Conservation (phyloP, 176 grass and related monocot species). For the Bothriochloa decipiens region DNA sequence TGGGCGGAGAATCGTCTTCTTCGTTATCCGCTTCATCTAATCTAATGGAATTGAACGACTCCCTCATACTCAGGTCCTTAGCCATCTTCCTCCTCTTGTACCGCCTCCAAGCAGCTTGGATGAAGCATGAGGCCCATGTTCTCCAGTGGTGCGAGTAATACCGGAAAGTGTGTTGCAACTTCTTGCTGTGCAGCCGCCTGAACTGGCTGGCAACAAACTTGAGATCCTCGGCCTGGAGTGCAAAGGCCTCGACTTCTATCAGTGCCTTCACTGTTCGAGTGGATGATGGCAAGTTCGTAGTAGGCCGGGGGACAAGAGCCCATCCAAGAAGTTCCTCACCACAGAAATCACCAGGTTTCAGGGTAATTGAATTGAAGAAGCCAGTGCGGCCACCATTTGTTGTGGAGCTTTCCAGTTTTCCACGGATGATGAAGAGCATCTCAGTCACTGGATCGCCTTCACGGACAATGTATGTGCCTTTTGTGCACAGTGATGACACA, state of each 20-base stretch:
- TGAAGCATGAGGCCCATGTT: constrained; percentile 89
- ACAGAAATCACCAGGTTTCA: constrained; percentile 85
- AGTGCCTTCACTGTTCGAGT: constrained; percentile 73
- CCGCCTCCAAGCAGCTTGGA: constrained; percentile 90
- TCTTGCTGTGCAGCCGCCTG: constrained; percentile 92
- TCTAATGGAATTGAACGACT: constrained; percentile 69
- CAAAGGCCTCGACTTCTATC: constrained; percentile 88
- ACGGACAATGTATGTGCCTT: constrained; percentile 86
- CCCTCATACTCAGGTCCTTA: constrained; percentile 75
- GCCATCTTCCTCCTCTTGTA: constrained; percentile 78
- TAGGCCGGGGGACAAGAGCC: constrained; percentile 86
- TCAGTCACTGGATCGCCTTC: constrained; percentile 95
- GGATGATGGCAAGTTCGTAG: constrained; percentile 78
- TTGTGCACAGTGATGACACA: constrained; percentile 85
- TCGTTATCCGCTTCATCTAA: constrained; percentile 54
- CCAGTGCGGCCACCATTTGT: constrained; percentile 90
- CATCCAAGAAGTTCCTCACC: constrained; percentile 92
- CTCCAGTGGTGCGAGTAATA: constrained; percentile 89
- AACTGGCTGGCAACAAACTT: constrained; percentile 96
- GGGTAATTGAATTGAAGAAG: constrained; percentile 83
- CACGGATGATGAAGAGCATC: constrained; percentile 99
- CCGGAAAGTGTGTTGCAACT: constrained; percentile 83
- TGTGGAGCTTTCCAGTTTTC: constrained; percentile 88
- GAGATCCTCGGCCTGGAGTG: constrained; percentile 85
- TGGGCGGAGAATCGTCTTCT: constrained; percentile 44